Percentiles rank a stretch among this genome's conserved stretches.
Evolutionary conservation across 163 green algal genomes (phyloP).

Genomic region (Chloromonas sp.): DNA sequence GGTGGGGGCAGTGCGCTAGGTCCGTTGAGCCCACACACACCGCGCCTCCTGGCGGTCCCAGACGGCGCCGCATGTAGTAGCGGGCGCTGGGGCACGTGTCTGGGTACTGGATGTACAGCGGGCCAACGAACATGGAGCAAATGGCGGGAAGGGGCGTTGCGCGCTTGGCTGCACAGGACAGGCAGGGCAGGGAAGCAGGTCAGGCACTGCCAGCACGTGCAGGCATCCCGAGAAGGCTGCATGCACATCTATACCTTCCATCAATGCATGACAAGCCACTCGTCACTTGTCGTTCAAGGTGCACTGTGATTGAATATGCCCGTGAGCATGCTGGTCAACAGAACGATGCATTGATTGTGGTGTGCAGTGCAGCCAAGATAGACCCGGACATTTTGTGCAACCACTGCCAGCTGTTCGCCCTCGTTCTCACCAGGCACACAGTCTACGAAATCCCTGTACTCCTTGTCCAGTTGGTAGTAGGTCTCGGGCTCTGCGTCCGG

Average conservation of each 20-base stretch:
- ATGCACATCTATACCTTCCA: too few relatives aligned
- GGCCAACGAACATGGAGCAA: constrained; percentile 20
- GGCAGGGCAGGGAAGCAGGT: too few relatives aligned
- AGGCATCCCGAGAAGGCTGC: too few relatives aligned
- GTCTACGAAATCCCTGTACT: constrained; percentile 34
- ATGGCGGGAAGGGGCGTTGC: neutral
- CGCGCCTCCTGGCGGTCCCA: constrained; percentile 28
- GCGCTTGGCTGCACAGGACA: neutral
- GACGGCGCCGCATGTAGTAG: constrained; percentile 21
- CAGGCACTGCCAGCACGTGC: neutral
- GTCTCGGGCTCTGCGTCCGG: constrained; percentile 13
- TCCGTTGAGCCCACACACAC: constrained; percentile 13
- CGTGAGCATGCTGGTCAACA: too few relatives aligned
- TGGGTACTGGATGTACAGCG: constrained; percentile 7
- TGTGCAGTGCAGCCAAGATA: too few relatives aligned
- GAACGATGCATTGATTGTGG: too few relatives aligned
- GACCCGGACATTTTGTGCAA: too few relatives aligned
- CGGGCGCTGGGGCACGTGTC: constrained; percentile 11
- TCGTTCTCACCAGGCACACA: constrained; percentile 32
- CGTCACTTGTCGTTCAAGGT: too few relatives aligned
- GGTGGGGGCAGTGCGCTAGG: constrained; percentile 15
- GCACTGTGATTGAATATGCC: too few relatives aligned
- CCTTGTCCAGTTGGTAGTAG: constrained; percentile 28
- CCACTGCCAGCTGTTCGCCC: too few relatives aligned
- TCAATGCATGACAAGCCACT: too few relatives aligned